Conservation (phyloP, 345 rosid genomes). For the Garcia nutans region DNA sequence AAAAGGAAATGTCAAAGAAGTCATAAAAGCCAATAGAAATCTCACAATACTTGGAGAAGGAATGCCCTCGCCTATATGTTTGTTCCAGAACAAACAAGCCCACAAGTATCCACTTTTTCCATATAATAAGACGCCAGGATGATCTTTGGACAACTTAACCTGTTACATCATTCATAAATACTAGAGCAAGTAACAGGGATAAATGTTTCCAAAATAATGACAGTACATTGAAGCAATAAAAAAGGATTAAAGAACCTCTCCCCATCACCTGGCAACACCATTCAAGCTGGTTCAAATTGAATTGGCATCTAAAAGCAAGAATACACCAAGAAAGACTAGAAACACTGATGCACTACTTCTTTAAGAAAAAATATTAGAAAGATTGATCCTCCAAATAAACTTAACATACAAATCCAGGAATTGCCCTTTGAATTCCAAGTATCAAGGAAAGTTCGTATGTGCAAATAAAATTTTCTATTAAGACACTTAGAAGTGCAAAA, state of each 20-base stretch:
- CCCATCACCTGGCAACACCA: no score
- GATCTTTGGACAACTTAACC: conserved; percentile 20
- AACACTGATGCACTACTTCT: no score
- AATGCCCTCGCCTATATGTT: no score
- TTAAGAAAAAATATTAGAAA: no score
- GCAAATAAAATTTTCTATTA: no score
- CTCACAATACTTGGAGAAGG: no score
- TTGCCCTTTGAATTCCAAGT: neutral
- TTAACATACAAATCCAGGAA: neutral
- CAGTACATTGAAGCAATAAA: neutral
- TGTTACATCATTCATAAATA: conserved; percentile 3
- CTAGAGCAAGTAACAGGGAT: no score
- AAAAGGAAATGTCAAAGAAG: no score
- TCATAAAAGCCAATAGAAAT: no score
- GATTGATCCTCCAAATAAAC: neutral
- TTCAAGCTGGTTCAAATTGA: no score
- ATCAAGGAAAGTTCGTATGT: no score
- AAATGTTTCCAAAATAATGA: neutral
- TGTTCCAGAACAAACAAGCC: no score
- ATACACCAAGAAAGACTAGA: neutral
- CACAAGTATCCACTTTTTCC: conserved; percentile 32
- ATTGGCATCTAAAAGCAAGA: neutral
- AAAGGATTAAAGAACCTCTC: conserved; percentile 13
- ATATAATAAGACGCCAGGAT: conserved; percentile 27
- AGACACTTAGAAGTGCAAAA: neutral